phyloP scores from a whole-genome alignment of 2,329 filamentous ascomycete species.

The Clathrospora elynae region DNA sequence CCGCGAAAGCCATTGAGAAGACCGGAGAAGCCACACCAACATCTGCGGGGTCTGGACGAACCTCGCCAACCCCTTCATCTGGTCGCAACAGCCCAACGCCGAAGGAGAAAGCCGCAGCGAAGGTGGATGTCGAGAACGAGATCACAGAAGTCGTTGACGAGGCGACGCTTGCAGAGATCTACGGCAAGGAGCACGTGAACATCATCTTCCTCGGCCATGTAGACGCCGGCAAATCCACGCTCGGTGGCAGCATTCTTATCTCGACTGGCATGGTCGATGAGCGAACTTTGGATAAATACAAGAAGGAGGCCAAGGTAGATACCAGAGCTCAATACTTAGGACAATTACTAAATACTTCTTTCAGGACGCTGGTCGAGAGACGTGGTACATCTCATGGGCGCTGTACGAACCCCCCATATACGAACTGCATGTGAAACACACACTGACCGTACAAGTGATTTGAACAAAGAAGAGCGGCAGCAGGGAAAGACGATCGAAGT shows the following conservation, averaged over 20 bases:
- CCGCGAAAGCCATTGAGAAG: conserved; percentile 90
- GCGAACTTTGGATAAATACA: conserved; percentile 94
- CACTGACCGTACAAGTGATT: no score
- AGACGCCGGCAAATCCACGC: conserved; percentile 95
- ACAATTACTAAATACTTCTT: no score
- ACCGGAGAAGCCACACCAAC: conserved; percentile 69
- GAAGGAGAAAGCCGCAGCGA: conserved; percentile 64
- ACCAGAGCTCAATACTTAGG: no score
- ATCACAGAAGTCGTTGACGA: conserved; percentile 80
- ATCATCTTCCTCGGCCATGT: conserved; percentile 98
- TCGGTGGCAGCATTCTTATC: conserved; percentile 92
- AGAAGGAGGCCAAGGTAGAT: conserved; percentile 88
- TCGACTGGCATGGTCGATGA: conserved; percentile 99
- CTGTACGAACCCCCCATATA: no score
- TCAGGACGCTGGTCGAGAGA: conserved; percentile 92
- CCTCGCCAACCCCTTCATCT: conserved; percentile 80
- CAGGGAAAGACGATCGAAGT: conserved; percentile 99
- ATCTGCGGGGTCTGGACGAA: conserved; percentile 64
- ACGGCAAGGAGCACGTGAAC: conserved; percentile 92
- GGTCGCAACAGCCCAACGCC: conserved; percentile 79
- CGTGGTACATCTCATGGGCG: conserved; percentile 99
- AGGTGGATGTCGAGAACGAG: conserved; percentile 79
- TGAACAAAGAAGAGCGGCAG: conserved; percentile 93
- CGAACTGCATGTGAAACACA: no score
- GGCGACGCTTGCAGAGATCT: conserved; percentile 88